A percentile compares a stretch with the other conserved stretches of the same genome.
These are phyloP conservation scores for Blastobotrys buckinghamii DNA, from an alignment of 1,139 yeast species.

Conservation along the genomic window DNA sequence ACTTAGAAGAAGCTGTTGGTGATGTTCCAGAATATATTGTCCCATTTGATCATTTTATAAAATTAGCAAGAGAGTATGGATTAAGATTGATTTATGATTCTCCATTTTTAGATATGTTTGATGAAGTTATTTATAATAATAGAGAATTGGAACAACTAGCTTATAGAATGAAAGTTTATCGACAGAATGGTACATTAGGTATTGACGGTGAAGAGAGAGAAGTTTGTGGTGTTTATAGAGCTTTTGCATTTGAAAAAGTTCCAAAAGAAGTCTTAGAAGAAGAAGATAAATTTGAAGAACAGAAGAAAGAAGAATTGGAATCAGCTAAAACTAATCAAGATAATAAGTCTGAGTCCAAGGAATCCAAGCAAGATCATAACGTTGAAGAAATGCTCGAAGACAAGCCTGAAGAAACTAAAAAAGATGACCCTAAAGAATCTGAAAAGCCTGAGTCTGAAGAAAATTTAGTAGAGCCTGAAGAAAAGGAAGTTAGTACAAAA, in stretches of 20 bases:
- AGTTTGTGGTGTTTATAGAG: constrained; percentile 77
- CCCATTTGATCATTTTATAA: constrained; percentile 82
- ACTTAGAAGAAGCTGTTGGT: constrained; percentile 87
- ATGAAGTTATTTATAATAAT: constrained; percentile 61
- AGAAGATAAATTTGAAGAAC: not conserved
- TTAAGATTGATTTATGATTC: constrained; percentile 65
- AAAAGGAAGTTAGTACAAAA: too few species aligned
- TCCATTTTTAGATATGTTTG: constrained; percentile 78
- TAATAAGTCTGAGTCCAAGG: too few species aligned
- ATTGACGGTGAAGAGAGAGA: constrained; percentile 89
- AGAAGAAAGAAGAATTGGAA: not conserved
- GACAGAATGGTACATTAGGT: constrained; percentile 71
- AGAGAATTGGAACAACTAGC: constrained; percentile 54
- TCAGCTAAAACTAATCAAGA: not conserved
- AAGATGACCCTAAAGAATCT: too few species aligned
- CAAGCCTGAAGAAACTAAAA: too few species aligned
- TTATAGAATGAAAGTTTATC: constrained; percentile 42
- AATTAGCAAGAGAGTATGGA: constrained; percentile 78
- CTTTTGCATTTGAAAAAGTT: constrained; percentile 63
- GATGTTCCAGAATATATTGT: constrained; percentile 97
- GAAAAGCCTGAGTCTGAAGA: too few species aligned
- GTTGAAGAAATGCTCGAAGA: too few species aligned
- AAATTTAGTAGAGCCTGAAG: too few species aligned
- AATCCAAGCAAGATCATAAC: too few species aligned
- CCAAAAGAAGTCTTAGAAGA: not conserved